Base-by-base conservation (phyloP, 176 grass and related monocot species). In the Oryza punctata region DNA sequence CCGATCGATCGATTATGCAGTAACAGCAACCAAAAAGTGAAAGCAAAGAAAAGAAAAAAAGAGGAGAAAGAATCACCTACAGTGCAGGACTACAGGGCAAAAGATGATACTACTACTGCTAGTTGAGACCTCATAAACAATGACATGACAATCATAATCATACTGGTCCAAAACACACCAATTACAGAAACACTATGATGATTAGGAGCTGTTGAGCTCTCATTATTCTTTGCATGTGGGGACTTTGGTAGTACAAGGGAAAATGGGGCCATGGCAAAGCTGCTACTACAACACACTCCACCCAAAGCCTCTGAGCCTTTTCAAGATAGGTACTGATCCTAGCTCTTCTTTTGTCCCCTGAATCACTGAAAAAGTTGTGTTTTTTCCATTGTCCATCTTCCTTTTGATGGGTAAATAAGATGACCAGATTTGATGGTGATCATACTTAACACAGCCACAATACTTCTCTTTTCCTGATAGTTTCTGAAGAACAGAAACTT, bases 141-240 rank as follows among this genome's bases (percentile, higher is more conserved):
- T 75, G 75, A 23, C 89, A 83, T 73, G 74, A 27, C 75, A 87
- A 87, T 65, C 74, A 87, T 78, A 90, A 90, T 85, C 70, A 74
- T 84, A 57, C 75, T 60, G 84, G 79, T 81, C 75, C 74, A 86
- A 47, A 23, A 59, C 67, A 78, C 83, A 33, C 66, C 68, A 1
- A 75, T 87, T 83, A 90, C 80, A 70, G 63, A 49, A 83, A 80
- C 69, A 65, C n/a, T 25, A 67, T 83, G 68, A 87, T 90, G 38
- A 85, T 90, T 79, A 83, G 32, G 79, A 82, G 88, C 47, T 43
- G 73, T 87, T 79, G 84, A 83, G 75, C 75, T 41, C 80, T 87
- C 81, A 74, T 78, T 75, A 60, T 87, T 73, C 79, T 32, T 61
- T 61, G 21, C 21, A 61, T 63, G 79, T 77, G 52, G 65, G 54